phyloP scores from a whole-genome alignment of 257 asterid genomes.

The Solanum ahanhuiri region DNA sequence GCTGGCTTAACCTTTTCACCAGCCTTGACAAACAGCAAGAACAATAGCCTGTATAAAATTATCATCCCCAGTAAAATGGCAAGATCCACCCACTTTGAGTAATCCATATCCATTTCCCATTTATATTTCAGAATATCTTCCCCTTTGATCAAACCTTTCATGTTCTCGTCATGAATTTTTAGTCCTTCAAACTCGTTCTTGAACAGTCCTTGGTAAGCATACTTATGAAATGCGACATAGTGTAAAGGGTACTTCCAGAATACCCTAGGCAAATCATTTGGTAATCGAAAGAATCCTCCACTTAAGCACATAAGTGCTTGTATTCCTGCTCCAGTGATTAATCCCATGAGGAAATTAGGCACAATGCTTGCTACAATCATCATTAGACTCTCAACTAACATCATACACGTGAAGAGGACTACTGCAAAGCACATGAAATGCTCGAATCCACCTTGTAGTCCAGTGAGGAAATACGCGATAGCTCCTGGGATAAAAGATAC shows the following conservation, averaged over 20 bases:
- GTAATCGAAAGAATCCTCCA: conserved; percentile 54
- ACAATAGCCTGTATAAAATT: conserved; percentile 26
- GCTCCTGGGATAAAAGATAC: conserved; percentile 43
- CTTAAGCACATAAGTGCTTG: conserved; percentile 60
- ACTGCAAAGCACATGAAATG: conserved; percentile 25
- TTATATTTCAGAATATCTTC: conserved; percentile 33
- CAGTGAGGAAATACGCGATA: conserved; percentile 34
- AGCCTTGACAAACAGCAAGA: conserved; percentile 26
- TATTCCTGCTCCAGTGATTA: conserved; percentile 39
- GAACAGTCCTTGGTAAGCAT: conserved; percentile 51
- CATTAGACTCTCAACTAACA: conserved; percentile 69
- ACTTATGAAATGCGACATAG: conserved; percentile 47
- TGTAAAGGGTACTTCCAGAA: conserved; percentile 66
- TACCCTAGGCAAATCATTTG: conserved; percentile 31
- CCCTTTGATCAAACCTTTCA: conserved; percentile 20
- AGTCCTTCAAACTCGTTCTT: conserved; percentile 53
- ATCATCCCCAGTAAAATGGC: conserved; percentile 38
- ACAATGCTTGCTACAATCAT: conserved; percentile 51
- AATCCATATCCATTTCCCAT: conserved; percentile 44
- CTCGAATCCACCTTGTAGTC: conserved; percentile 21
- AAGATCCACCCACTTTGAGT: conserved; percentile 59
- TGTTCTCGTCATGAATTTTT: neutral
- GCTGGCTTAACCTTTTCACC: conserved; percentile 23
- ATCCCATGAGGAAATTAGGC: conserved; percentile 53
- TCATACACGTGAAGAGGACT: conserved; percentile 39